Base-by-base conservation (phyloP, 169 alveolate species). In the Perkinsus olseni region DNA sequence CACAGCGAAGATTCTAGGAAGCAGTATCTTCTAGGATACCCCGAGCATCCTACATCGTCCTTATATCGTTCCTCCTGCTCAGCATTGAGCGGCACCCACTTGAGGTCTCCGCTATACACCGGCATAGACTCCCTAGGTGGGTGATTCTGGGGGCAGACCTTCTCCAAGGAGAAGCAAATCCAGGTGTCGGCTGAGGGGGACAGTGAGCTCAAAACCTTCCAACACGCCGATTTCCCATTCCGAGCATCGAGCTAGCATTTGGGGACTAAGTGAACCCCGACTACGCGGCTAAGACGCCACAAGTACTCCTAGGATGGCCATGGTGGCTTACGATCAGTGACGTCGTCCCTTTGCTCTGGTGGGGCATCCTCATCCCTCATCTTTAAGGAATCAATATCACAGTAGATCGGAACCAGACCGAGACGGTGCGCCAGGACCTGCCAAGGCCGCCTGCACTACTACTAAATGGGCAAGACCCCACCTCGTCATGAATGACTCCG, bases 401-500 rank as follows among this genome's bases (percentile, higher is more conserved):
- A 98, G 38, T 94, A 92, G 91, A 98, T 96, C 17, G 99, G 99
- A 38, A 98, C 95, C 37, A 98, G 96, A 38, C 99, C 99, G 92
- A 98, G 95, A 93, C 99, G 95, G 92, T 98, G 99, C 21, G 98
- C 97, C 38, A 98, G 95, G 17, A 62, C 31, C 82, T 62, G 82
- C 11, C 8, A 62, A 6, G 34, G 31, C 82, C n/a, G 17, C 62
- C 62, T 45, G 24, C 17, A 62, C 10, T 62, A 13, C 28, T 21
- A 28, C 0, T 3, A 4, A 62, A 62, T 62, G 10, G 82, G 82
- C 31, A 62, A 24, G 31, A 62, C 1, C 82, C 17, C 96, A 97
- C 98, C 94, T 98, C 99, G 95, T 98, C 99, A 62, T 98, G 98
- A 62, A 98, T 97, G 17, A 98, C 97, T 45, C 97, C 95, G 48